Conservation (phyloP, 495 filamentous ascomycete genomes). For the Massariosphaeria phaeospora region DNA sequence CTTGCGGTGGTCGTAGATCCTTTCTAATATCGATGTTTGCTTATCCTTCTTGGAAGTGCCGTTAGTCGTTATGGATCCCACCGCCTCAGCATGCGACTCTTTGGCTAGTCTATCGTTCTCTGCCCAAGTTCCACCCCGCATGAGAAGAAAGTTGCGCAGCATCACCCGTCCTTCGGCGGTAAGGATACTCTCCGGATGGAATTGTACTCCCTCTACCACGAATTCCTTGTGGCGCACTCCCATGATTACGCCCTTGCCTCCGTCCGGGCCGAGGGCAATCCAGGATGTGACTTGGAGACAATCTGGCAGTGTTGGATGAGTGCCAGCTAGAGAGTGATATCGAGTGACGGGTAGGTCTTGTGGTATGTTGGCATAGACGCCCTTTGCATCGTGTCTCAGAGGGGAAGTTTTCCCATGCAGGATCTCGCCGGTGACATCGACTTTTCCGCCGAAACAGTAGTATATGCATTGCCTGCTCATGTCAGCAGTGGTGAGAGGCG, state of each 20-base stretch:
- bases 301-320: constrained; percentile 78
- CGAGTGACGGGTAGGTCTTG: constrained; percentile 81
- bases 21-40: constrained; percentile 79
- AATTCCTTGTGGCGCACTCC: constrained; percentile 89
- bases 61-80: constrained; percentile 17
- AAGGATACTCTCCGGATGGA: constrained; percentile 95
- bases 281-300: constrained; percentile 89
- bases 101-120: constrained; percentile 55
- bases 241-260: constrained; percentile 83
- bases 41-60: constrained; percentile 41
- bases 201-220: constrained; percentile 89
- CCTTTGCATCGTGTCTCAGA: constrained; percentile 80
- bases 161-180: constrained; percentile 82
- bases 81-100: constrained; percentile 29
- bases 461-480: constrained; percentile 81
- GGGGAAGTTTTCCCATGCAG: constrained; percentile 94
- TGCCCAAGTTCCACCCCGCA: constrained; percentile 85
- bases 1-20: constrained; percentile 82
- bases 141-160: constrained; percentile 84
- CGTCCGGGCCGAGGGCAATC: constrained; percentile 54
- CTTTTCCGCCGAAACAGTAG: constrained; percentile 81
- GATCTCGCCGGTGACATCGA: constrained; percentile 92
- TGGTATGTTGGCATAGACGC: constrained; percentile 72
- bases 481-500: constrained; percentile 6
- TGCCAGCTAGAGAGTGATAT: constrained; percentile 95